These are phyloP conservation scores for Hypoxylon fuscum DNA, from an alignment of 495 filamentous ascomycete genomes.

Conservation along the genomic window DNA sequence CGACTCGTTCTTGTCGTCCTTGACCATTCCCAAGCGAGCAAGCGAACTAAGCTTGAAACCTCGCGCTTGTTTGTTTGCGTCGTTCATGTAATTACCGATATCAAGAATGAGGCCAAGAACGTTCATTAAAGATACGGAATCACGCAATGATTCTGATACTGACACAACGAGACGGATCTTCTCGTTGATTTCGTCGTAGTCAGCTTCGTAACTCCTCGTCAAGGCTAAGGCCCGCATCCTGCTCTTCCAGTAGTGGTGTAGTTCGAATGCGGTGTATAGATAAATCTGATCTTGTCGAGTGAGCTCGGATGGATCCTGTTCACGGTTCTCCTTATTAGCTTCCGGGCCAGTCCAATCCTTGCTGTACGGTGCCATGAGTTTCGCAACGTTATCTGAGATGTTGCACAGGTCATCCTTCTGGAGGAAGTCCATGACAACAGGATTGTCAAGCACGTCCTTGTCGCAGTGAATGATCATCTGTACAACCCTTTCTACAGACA, in stretches of 20 bases:
- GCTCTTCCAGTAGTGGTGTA: constrained; percentile 99
- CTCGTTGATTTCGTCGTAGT: constrained; percentile 88
- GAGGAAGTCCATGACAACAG: constrained; percentile 97
- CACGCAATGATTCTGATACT: constrained; percentile 87
- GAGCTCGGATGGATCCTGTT: constrained; percentile 87
- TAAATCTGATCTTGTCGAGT: constrained; percentile 96
- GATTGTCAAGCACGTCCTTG: constrained; percentile 86
- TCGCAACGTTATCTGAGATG: constrained; percentile 88
- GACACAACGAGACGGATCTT: constrained; percentile 83
- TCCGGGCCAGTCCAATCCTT: constrained; percentile 96
- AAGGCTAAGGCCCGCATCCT: constrained; percentile 89
- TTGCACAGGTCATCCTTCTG: constrained; percentile 90
- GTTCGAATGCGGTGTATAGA: constrained; percentile 88
- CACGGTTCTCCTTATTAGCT: constrained; percentile 78
- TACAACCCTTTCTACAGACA: constrained; percentile 81
- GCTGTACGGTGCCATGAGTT: constrained; percentile 92
- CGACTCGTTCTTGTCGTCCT: constrained; percentile 97
- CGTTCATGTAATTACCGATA: constrained; percentile 99
- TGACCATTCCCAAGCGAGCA: constrained; percentile 94
- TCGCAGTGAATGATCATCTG: constrained; percentile 97
- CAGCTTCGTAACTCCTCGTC: constrained; percentile 83
- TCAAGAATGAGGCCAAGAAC: constrained; percentile 95
- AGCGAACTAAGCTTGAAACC: constrained; percentile 98
- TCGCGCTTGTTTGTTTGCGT: constrained; percentile 95
- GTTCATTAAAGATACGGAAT: constrained; percentile 92